Base-by-base conservation (phyloP, 352 stramenopile species). In the Stephanocyclus meneghinianus region DNA sequence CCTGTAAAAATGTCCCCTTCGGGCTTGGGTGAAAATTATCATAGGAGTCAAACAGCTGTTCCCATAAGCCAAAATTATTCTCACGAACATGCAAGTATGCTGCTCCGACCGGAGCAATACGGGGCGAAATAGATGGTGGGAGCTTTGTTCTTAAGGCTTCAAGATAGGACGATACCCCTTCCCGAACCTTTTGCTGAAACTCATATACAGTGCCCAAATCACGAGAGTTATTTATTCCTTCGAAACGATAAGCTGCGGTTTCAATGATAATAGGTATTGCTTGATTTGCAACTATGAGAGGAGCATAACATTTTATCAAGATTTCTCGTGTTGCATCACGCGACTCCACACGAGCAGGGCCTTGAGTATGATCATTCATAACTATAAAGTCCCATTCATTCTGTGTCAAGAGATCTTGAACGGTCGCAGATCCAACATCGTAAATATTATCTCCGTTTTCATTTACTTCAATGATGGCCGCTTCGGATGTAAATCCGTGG, bases 321-420 rank as follows among this genome's bases (percentile, higher is more conserved):
- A 70, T 63, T 11, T 70, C 53, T 45, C 57, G 11, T 11, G 66
- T 29, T 67, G 59, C 51, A 21, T 68, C 42, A n/a, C 71, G 47
- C 13, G 56, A 62, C 9, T 26, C 21, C 32, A 37, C 1, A 35
- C 78, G 59, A 16, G 72, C 78, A 7, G 78, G 78, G n/a, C 51
- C 78, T 67, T 85, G 78, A 16, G 72, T 85, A 42, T 81, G 60
- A 71, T 85, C 72, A 51, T 81, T 85, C 55, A 85, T 78, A 1
- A 81, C 56, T 4, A 85, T 62, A 55, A 78, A 81, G 44, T 85
- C 72, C 78, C 78, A 85, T 16, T 74, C 53, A 16, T 70, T 53
- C 59, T 67, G 35, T 44, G 2, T 35, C n/a, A 85, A 40, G 16
- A 85, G 50, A 10, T 40, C 16, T 51, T 71, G 21, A 30, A 85